Evolutionary conservation across 495 filamentous ascomycete species (phyloP), one percentile per base, ranked within the genome.

Genomic region (Talaromyces nanjingensis): DNA sequence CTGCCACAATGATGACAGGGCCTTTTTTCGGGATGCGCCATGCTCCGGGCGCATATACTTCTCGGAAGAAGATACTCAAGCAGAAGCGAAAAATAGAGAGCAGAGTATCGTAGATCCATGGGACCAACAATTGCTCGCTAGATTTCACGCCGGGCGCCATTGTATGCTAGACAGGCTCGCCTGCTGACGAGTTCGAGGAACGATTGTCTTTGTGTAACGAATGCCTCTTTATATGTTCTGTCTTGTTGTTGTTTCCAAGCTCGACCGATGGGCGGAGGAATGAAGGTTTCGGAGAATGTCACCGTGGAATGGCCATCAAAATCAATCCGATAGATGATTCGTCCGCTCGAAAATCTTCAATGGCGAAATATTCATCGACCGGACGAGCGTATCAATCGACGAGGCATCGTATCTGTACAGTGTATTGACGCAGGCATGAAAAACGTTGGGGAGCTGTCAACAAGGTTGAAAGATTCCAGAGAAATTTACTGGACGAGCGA

Each of bases 51-150:
- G 91, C 91, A 69, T 94, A 90, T 3, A 96, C 87, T 73, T 96
- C 91, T 65, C 91, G 84, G 79, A 96, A 96, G 82, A 96, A 96
- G 57, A 92, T 80, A 68, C 93, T 91, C 18, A 89, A 81, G 92
- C 75, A 52, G 18, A 64, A 59, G 14, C 54, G 63, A 42, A 64
- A 64, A 5, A 58, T 33, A 29, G 25, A 24, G 18, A 59, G 42
- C 7, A 60, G 27, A 24, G 57, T 60, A 55, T 65, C 64, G 20
- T 65, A 65, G 47, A 65, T 34, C 57, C 63, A 64, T 34, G 39
- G 63, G 7, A 65, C 33, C 58, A 61, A 45, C 24, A 53, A 22
- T 16, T 42, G 60, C 14, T 62, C 60, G 45, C 60, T 62, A 4
- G 45, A 62, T 34, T 39, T 25, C 14, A 27, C n/a, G 4, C n/a